Evolutionary conservation across 2,329 filamentous ascomycete genomes (phyloP).

Genomic region (Phoma sp.): DNA sequence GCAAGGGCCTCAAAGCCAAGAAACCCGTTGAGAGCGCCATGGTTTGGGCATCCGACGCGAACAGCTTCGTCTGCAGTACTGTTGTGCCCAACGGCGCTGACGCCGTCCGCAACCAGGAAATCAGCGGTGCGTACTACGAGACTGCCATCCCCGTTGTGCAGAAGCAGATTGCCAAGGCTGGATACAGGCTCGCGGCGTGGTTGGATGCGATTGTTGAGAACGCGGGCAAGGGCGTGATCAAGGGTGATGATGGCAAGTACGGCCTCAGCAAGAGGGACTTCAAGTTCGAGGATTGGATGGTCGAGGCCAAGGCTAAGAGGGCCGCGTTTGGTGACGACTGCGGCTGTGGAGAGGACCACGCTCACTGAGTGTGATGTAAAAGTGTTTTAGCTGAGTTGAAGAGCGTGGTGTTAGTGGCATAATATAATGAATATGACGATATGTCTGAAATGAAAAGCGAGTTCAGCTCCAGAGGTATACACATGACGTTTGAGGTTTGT

Average conservation of each 20-base stretch:
- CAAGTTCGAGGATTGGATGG: slow-evolving; percentile 37
- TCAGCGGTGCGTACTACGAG: slow-evolving; percentile 48
- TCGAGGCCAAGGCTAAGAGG: slow-evolving; percentile 35
- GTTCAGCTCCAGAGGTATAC: no score
- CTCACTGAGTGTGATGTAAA: slow-evolving; percentile 19
- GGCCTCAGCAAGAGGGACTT: slow-evolving; percentile 24
- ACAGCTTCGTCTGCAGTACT: slow-evolving; percentile 52
- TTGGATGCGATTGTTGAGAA: slow-evolving; percentile 37
- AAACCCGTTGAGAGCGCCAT: slow-evolving; percentile 49
- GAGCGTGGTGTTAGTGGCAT: slow-evolving; percentile 3
- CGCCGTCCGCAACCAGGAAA: slow-evolving; percentile 47
- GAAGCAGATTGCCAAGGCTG: slow-evolving; percentile 54
- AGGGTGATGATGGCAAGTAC: slow-evolving; percentile 14
- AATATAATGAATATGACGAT: background rate
- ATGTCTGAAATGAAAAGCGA: background rate
- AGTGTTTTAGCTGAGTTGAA: background rate
- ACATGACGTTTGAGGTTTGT: no score
- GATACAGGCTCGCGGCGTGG: slow-evolving; percentile 42
- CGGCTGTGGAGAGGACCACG: slow-evolving; percentile 33
- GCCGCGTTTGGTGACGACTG: slow-evolving; percentile 40
- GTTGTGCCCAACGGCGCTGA: slow-evolving; percentile 51
- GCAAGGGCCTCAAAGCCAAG: slow-evolving; percentile 45
- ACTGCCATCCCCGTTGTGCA: slow-evolving; percentile 50
- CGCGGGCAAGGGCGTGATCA: slow-evolving; percentile 20
- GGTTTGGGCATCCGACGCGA: slow-evolving; percentile 54